Evolutionary conservation across 371 early-diverging fungal genomes (phyloP), one percentile per base, ranked within the genome.

Genomic region (Aphelidium insulamus): DNA sequence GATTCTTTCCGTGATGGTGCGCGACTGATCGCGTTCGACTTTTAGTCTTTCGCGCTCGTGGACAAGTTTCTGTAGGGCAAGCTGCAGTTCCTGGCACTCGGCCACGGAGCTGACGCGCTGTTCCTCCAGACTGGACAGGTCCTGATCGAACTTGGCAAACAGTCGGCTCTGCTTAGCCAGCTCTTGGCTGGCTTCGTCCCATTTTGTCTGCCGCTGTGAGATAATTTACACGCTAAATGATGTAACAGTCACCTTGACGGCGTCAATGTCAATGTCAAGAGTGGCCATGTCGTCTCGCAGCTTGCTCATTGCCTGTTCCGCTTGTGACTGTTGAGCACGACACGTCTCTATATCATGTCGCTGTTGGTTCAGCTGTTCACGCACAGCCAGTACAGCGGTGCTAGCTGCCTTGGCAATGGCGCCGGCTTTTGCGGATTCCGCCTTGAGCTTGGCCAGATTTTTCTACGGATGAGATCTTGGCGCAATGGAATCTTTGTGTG

Each of bases 1-100:
- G 26, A 84, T 42, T 3, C 63, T 55, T 6, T 45, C 34, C 2
- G 76, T 42, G 3, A 43, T 50, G 14, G 57, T 58, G 26, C 55
- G 40, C 1, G 77, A 53, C 9, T 59, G 44, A 12, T 62, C 57
- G 16, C 57, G 59, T 19, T 83, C 81, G 15, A 64, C 60, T 25
- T 66, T 50, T 28, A 66, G 59, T 10, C 69, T 48, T 26, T 77
- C 77, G 21, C 76, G 49, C 35, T 85, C 80, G 37, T 70, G 72
- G 2, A 43, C 40, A 4, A 70, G 41, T 46, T 74, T 78, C 48
- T 85, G 77, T 3, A 72, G 38, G 39, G 70, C 66, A 1, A 80
- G 49, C 34, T 70, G 62, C 11, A 48, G 40, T 11, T 77, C 76
- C 2, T 65, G 58, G 21, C 67, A 42, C 22, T 67, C 49, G 6